These are phyloP conservation scores for Mortierella sp. DNA, from an alignment of 371 early-diverging fungal species.

Conservation along the genomic window DNA sequence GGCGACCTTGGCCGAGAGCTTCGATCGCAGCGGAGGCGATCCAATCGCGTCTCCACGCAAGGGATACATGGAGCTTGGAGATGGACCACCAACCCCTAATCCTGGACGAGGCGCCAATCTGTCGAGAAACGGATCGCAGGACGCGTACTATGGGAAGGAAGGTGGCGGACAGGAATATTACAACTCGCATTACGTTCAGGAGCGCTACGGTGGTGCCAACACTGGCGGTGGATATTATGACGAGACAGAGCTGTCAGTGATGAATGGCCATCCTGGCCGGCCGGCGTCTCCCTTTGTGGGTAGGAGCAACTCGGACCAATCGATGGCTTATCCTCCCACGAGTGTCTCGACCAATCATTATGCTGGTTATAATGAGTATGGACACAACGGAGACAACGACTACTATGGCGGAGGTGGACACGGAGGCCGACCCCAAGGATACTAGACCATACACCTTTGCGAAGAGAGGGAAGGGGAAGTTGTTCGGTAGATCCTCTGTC, in stretches of 20 bases:
- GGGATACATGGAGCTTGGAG: constrained; percentile 47
- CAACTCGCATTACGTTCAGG: constrained; percentile 48
- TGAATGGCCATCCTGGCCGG: constrained; percentile 31
- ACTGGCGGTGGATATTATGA: constrained; percentile 49
- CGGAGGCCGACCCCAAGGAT: constrained; percentile 17
- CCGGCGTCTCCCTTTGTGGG: constrained; percentile 23
- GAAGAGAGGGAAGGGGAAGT: background rate
- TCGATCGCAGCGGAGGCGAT: constrained; percentile 33
- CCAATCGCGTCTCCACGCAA: constrained; percentile 24
- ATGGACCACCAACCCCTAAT: constrained; percentile 27
- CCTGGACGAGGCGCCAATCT: constrained; percentile 36
- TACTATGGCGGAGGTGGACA: constrained; percentile 34
- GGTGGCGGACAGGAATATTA: constrained; percentile 26
- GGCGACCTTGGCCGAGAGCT: constrained; percentile 38
- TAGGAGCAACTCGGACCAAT: constrained; percentile 11
- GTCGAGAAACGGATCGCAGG: constrained; percentile 47
- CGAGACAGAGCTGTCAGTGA: constrained; percentile 55
- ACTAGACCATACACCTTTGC: background rate
- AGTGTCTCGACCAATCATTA: constrained; percentile 29
- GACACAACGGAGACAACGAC: constrained; percentile 14
- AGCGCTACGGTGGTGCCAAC: constrained; percentile 45
- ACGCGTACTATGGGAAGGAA: constrained; percentile 42
- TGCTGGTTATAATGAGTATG: constrained; percentile 41
- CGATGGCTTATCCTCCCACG: constrained; percentile 29
- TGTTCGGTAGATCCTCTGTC: background rate